Evolutionary conservation across 75 land plant genomes (phyloP).

Genomic region (Gnetum montanum): DNA sequence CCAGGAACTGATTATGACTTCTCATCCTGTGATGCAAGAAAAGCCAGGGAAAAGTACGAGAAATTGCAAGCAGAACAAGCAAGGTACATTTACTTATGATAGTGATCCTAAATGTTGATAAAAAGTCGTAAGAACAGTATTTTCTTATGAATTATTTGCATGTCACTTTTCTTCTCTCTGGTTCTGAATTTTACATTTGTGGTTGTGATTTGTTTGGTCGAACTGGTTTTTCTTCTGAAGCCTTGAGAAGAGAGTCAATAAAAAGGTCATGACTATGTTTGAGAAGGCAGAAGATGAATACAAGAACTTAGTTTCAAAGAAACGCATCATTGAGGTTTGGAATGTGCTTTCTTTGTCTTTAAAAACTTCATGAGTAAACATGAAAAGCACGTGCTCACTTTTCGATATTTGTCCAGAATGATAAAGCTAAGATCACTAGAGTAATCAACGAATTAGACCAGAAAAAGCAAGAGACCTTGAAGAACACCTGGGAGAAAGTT

Average conservation of each 20-base stretch:
- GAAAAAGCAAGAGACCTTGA: conserved; percentile 88
- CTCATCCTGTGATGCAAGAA: conserved; percentile 48
- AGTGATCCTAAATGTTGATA: background rate
- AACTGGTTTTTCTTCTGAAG: conserved; percentile 26
- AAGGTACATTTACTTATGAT: conserved; percentile 19
- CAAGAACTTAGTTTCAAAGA: conserved; percentile 71
- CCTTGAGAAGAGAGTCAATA: conserved; percentile 95
- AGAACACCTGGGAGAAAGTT: conserved; percentile 90
- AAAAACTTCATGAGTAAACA: background rate
- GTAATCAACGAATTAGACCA: conserved; percentile 94
- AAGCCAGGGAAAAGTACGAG: conserved; percentile 69
- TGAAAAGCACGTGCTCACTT: too few relatives aligned
- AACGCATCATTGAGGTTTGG: conserved; percentile 79
- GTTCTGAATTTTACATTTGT: background rate
- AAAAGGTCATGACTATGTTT: conserved; percentile 98
- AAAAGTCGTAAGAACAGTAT: background rate
- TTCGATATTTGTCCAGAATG: conserved; percentile 73
- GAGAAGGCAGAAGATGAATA: conserved; percentile 98
- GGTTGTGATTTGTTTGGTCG: background rate
- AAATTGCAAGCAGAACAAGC: conserved; percentile 68
- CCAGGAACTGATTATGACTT: conserved; percentile 96
- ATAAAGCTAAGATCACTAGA: conserved; percentile 81
- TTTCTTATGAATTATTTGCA: background rate
- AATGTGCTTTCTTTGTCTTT: background rate
- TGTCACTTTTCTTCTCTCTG: conserved; percentile 1